Percentiles rank a stretch among this genome's conserved stretches.
Conservation (phyloP, 2,329 filamentous ascomycete species). For the Fusarium sp. region DNA sequence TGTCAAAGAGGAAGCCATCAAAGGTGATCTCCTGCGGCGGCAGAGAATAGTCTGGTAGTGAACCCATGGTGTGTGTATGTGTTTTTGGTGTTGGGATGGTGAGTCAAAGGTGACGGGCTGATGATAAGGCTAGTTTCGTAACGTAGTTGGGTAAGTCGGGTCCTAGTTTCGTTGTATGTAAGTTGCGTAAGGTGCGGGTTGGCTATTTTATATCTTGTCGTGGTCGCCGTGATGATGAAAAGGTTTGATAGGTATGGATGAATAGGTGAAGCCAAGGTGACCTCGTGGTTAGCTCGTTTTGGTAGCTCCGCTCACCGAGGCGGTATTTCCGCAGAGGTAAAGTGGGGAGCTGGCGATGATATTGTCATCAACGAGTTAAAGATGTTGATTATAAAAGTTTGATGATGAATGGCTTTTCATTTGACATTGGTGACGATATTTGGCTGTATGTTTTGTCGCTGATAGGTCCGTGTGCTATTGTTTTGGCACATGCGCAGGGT, state of each 20-base stretch:
- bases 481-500: background rate
- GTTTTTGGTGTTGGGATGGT: background rate
- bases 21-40: conserved; percentile 62
- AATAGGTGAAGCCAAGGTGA: conserved; percentile 8
- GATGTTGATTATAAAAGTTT: background rate
- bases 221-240: background rate
- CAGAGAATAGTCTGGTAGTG: conserved; percentile 54
- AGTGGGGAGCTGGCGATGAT: conserved; percentile 14
- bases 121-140: background rate
- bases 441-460: background rate
- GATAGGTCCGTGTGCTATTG: background rate
- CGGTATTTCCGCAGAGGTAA: background rate
- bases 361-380: background rate
- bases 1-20: conserved; percentile 75
- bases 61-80: conserved; percentile 47
- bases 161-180: background rate
- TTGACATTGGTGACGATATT: background rate
- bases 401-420: background rate
- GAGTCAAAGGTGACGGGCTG: background rate
- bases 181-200: background rate
- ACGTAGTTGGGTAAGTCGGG: background rate
- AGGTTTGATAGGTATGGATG: background rate
- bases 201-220: background rate
- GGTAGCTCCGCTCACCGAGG: conserved; percentile 44
- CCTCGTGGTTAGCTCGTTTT: conserved; percentile 24